Evolutionary conservation across 78 protist species (phyloP).

Genomic region (Chrysochromulina tobinii): DNA sequence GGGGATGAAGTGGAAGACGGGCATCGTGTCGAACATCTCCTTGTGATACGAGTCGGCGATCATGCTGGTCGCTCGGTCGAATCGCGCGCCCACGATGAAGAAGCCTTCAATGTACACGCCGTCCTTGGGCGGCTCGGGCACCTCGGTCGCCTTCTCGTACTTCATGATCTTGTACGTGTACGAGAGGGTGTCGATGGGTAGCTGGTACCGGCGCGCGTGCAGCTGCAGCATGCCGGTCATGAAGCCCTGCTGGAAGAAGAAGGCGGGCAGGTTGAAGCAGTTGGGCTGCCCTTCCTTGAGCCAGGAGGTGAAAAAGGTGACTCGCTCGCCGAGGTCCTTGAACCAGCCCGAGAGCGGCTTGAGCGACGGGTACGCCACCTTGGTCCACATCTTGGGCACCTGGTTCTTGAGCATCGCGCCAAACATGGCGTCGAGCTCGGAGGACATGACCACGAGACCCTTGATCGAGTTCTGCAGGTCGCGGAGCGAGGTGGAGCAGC

Average conservation of each 20-base stretch:
- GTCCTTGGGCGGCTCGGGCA: constrained; percentile 7
- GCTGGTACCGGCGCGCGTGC: constrained; percentile 49
- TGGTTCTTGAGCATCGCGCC: constrained; percentile 31
- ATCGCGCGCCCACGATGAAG: constrained; percentile 55
- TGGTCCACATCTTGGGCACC: constrained; percentile 77
- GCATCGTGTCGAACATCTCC: constrained; percentile 67
- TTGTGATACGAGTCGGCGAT: constrained; percentile 43
- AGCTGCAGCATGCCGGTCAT: constrained; percentile 68
- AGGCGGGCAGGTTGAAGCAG: constrained; percentile 74
- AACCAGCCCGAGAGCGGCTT: constrained; percentile 82
- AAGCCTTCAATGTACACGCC: constrained; percentile 52
- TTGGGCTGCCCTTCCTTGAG: constrained; percentile 59
- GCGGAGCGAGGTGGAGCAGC: constrained; percentile 30
- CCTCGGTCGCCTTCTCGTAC: neutral
- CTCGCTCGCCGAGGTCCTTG: constrained; percentile 67
- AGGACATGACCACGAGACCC: constrained; percentile 84
- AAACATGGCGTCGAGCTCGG: constrained; percentile 77
- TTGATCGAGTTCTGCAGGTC: constrained; percentile 69
- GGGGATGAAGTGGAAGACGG: constrained; percentile 57
- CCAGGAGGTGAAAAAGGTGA: constrained; percentile 39
- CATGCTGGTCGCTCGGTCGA: neutral
- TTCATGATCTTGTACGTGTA: constrained; percentile 26
- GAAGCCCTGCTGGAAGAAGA: constrained; percentile 75
- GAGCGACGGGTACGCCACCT: constrained; percentile 61
- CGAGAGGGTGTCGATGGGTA: constrained; percentile 64